phyloP scores from a whole-genome alignment of 345 rosid genomes.

The Microthlaspi erraticum region DNA sequence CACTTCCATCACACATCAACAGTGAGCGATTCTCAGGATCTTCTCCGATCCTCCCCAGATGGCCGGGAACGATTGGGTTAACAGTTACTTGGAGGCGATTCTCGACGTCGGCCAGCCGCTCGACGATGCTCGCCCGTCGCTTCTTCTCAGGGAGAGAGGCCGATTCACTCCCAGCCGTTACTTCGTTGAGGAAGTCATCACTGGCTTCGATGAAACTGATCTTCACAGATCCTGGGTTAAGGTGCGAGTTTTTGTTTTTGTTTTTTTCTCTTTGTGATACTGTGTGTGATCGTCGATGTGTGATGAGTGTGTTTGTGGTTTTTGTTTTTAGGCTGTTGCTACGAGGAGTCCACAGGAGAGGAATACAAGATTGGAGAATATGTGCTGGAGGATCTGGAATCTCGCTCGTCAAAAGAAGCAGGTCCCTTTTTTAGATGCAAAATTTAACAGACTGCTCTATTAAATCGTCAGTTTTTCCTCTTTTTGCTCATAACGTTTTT shows the following conservation, averaged over 20 bases:
- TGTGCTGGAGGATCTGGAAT: slow-evolving; percentile 99
- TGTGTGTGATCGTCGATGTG: neutral
- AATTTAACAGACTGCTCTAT: neutral
- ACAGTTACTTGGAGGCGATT: slow-evolving; percentile 96
- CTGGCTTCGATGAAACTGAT: slow-evolving; percentile 98
- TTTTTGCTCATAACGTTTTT: neutral
- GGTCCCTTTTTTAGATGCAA: slow-evolving; percentile 46
- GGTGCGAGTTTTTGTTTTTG: slow-evolving; percentile 33
- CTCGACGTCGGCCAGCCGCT: slow-evolving; percentile 94
- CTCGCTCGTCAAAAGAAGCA: slow-evolving; percentile 99
- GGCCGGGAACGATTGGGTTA: slow-evolving; percentile 99
- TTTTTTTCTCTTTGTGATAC: neutral
- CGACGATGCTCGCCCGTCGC: slow-evolving; percentile 80
- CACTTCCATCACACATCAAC: neutral
- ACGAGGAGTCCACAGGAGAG: slow-evolving; percentile 99
- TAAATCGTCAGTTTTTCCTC: neutral
- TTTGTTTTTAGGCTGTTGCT: slow-evolving; percentile 71
- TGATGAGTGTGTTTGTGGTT: neutral
- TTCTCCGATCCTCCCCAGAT: slow-evolving; percentile 40
- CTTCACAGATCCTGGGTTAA: slow-evolving; percentile 87
- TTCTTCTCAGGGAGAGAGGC: slow-evolving; percentile 91
- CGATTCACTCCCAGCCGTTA: slow-evolving; percentile 96
- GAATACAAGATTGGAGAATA: slow-evolving; percentile 96
- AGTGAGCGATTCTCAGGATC: neutral
- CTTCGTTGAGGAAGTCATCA: slow-evolving; percentile 96